Evolutionary conservation across 176 grass and related monocot genomes (phyloP), one percentile per base, ranked within the genome.

Genomic region (Alopecurus myosuroides): DNA sequence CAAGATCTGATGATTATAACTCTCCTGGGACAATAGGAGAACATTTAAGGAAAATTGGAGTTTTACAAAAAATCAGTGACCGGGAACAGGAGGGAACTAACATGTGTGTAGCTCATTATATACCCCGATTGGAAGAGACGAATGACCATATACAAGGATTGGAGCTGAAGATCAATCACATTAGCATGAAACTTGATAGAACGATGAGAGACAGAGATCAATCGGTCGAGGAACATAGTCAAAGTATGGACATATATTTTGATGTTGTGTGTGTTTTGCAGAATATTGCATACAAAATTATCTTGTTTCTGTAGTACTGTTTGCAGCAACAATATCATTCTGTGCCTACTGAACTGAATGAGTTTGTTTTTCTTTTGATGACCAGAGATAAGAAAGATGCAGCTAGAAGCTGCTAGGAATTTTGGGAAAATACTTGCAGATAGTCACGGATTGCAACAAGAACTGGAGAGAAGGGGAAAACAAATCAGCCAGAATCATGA

Each of bases 41-140:
- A 50, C 76, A 92, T 80, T 68, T 94, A 33, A 79, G 75, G 49
- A 85, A 89, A 55, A 85, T 85, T 85, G 89, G 87, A 58, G 79
- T 81, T 67, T 42, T 94, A 44, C 89, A 71, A 88, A 85, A 45
- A 77, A 39, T 94, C 25, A 46, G 23, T 66, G 89, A 92, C 7
- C 85, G 83, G 77, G 65, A 84, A 66, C 71, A 7, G 70, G 89
- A 88, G 44, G 75, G 80, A 65, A 89, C 22, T 55, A 61, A 41
- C 7, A 86, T 35, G 63, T 74, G 77, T 80, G 75, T 94, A 17
- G 85, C 78, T 80, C 40, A 77, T 77, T 88, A 86, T 62, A 33
- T 62, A 56, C 52, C 6, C 23, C 74, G 90, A 76, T 88, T 94
- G 7, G 87, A 84, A 17, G 78, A 71, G 9, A 89, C 25, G 80